Conservation (phyloP, 345 rosid species). For the Bruguiera gymnorhiza region DNA sequence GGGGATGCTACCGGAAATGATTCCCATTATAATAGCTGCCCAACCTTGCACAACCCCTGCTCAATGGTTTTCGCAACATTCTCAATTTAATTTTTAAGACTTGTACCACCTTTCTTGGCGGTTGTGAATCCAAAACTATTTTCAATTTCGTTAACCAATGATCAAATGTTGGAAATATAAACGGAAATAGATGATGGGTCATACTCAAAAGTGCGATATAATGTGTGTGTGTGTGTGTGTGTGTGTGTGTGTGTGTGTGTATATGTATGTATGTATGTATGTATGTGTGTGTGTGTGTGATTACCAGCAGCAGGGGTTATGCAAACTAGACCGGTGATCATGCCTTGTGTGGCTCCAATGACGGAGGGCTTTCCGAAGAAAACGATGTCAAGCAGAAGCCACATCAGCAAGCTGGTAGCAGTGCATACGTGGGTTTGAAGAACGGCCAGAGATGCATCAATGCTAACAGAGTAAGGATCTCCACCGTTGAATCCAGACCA, state of each 20-base stretch:
- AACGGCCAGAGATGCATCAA: slow-evolving; percentile 43
- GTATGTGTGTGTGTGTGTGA: not conserved
- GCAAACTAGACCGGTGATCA: slow-evolving; percentile 54
- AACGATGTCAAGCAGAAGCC: slow-evolving; percentile 37
- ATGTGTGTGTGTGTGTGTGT: not conserved
- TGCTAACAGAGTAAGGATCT: slow-evolving; percentile 36
- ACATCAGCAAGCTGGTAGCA: slow-evolving; percentile 46
- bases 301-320: slow-evolving; percentile 55
- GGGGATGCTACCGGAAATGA: slow-evolving; percentile 49
- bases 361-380: slow-evolving; percentile 41
- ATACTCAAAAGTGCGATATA: not conserved
- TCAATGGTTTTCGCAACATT: not conserved
- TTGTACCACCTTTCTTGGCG: no score
- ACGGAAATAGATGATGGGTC: not conserved
- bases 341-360: slow-evolving; percentile 58
- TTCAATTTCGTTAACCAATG: no score
- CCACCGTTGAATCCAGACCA: slow-evolving; percentile 64
- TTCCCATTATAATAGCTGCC: slow-evolving; percentile 50
- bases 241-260: not conserved
- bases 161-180: not conserved
- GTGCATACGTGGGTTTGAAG: slow-evolving; percentile 49
- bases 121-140: no score
- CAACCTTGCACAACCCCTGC: slow-evolving; percentile 51
- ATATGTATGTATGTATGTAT: not conserved
- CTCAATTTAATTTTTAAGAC: not conserved